Conservation (phyloP, 1,284 basidiomycete genomes). For the Pseudozyma pruni region DNA sequence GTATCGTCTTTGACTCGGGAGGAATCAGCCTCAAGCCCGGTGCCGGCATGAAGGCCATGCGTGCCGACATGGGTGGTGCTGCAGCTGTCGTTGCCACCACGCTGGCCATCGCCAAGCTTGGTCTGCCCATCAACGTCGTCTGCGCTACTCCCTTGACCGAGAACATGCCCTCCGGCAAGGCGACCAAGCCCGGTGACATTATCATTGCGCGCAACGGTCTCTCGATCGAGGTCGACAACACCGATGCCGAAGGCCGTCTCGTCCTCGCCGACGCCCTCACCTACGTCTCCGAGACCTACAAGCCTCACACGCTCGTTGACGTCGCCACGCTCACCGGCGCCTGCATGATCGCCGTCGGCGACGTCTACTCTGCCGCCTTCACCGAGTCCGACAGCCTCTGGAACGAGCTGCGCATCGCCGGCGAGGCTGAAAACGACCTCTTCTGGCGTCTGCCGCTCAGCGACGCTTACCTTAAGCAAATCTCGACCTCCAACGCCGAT, state of each 20-base stretch:
- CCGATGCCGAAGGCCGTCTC: conserved; percentile 86
- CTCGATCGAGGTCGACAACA: conserved; percentile 86
- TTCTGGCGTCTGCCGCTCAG: conserved; percentile 72
- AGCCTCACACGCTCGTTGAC: conserved; percentile 84
- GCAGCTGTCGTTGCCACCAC: conserved; percentile 80
- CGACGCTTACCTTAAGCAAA: conserved; percentile 81
- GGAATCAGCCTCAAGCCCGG: conserved; percentile 86
- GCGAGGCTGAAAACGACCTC: conserved; percentile 74
- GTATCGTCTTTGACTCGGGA: conserved; percentile 75
- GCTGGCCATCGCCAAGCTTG: conserved; percentile 81
- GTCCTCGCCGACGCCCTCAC: conserved; percentile 81
- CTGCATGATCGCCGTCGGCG: conserved; percentile 71
- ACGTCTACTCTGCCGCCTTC: conserved; percentile 81
- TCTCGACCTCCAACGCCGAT: conserved; percentile 81
- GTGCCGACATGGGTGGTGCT: conserved; percentile 71
- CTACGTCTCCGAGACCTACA: conserved; percentile 81
- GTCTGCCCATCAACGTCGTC: conserved; percentile 82
- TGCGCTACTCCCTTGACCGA: conserved; percentile 81
- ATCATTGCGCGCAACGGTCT: conserved; percentile 89
- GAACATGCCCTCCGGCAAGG: conserved; percentile 76
- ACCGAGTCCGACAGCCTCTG: conserved; percentile 73
- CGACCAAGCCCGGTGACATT: conserved; percentile 85
- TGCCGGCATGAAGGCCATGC: conserved; percentile 73
- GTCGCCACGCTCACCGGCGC: conserved; percentile 81
- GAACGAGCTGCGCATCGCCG: conserved; percentile 77